Conservation (phyloP, 1,284 basidiomycete genomes). For the Prillingera fragicola region DNA sequence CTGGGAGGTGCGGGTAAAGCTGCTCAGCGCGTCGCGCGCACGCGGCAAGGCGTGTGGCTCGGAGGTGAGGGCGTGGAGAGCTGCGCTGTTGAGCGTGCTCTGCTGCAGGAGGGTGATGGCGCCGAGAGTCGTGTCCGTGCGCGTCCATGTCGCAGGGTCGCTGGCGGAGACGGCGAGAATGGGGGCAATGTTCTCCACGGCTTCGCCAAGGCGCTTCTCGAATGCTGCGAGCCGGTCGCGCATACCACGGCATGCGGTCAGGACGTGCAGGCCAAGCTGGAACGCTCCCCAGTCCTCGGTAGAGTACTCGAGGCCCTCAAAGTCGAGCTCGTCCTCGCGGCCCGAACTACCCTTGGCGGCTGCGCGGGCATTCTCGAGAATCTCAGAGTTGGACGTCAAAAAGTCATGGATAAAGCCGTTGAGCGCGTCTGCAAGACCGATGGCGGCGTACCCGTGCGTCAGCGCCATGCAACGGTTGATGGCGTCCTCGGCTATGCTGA, state of each 20-base stretch:
- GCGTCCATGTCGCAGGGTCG: slow-evolving; percentile 51
- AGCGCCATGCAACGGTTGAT: slow-evolving; percentile 66
- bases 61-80: slow-evolving; percentile 58
- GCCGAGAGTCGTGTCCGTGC: slow-evolving; percentile 62
- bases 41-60: slow-evolving; percentile 53
- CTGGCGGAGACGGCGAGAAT: slow-evolving; percentile 56
- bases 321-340: slow-evolving; percentile 31
- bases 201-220: slow-evolving; percentile 61
- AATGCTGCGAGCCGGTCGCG: slow-evolving; percentile 62
- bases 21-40: slow-evolving; percentile 58
- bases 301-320: slow-evolving; percentile 62
- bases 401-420: slow-evolving; percentile 66
- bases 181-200: slow-evolving; percentile 57
- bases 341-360: neutral
- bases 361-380: slow-evolving; percentile 14
- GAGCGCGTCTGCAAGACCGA: slow-evolving; percentile 65
- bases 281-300: slow-evolving; percentile 79
- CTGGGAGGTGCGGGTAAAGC: slow-evolving; percentile 70
- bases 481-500: slow-evolving; percentile 72
- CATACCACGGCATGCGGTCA: slow-evolving; percentile 67
- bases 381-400: slow-evolving; percentile 57
- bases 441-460: slow-evolving; percentile 78
- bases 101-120: slow-evolving; percentile 68
- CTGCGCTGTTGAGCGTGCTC: slow-evolving; percentile 71
- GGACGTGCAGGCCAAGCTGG: slow-evolving; percentile 71